phyloP scores from a whole-genome alignment of 768 basidiomycete genomes.

The Lactarius sanguifluus region DNA sequence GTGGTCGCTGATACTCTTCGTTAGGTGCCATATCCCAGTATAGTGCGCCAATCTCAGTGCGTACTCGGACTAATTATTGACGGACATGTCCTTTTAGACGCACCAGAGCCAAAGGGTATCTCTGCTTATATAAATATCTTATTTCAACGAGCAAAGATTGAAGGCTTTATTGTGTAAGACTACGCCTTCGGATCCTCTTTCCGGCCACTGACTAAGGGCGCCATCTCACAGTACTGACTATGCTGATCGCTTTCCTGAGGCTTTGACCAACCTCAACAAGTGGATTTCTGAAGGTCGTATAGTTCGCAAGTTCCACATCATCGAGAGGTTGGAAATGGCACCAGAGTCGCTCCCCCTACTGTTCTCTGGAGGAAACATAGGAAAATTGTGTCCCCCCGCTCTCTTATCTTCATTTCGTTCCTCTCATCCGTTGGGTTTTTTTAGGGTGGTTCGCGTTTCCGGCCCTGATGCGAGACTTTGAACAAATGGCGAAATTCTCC shows the following conservation, averaged over 20 bases:
- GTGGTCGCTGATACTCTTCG: constrained; percentile 9
- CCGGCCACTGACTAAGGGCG: neutral
- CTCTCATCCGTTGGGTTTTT: constrained; percentile 10
- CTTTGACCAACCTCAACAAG: constrained; percentile 53
- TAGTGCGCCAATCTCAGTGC: constrained; percentile 45
- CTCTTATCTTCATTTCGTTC: neutral
- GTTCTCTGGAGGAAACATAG: constrained; percentile 74
- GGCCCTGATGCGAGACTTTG: constrained; percentile 32
- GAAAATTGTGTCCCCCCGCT: constrained; percentile 54
- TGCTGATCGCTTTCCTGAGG: constrained; percentile 54
- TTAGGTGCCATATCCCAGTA: constrained; percentile 83
- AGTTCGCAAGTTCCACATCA: constrained; percentile 77
- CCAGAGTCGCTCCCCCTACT: constrained; percentile 68
- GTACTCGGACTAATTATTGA: neutral
- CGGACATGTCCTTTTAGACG: constrained; percentile 42
- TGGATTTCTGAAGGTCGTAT: constrained; percentile 68
- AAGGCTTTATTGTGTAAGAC: constrained; percentile 80
- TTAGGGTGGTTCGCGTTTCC: constrained; percentile 59
- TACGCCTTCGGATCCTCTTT: neutral
- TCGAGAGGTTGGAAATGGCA: constrained; percentile 73
- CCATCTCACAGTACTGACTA: constrained; percentile 68
- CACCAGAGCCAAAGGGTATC: constrained; percentile 61
- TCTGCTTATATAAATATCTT: constrained; percentile 70
- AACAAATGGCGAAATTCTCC: neutral
- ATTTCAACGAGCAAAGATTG: constrained; percentile 69